These are phyloP conservation scores for Maudiozyma barnettii DNA, from an alignment of 805 yeast genomes.

Conservation along the genomic window DNA sequence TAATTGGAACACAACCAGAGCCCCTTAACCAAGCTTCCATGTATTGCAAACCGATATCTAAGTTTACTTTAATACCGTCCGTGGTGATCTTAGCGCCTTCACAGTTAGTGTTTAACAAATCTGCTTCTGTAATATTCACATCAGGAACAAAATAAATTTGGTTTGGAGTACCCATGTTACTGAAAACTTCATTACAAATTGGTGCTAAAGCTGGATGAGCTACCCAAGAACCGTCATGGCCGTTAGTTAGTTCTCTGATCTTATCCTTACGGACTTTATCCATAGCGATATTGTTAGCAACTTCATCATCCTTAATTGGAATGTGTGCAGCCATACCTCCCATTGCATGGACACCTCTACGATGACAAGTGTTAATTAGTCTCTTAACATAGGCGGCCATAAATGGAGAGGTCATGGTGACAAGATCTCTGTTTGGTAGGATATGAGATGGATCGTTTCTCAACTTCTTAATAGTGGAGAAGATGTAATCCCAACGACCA, in stretches of 20 bases:
- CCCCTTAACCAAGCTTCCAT: conserved; percentile 85
- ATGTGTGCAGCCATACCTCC: conserved; percentile 90
- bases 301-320: conserved; percentile 64
- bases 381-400: conserved; percentile 71
- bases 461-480: conserved; percentile 66
- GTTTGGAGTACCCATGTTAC: conserved; percentile 76
- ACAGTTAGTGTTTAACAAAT: conserved; percentile 56
- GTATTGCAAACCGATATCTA: conserved; percentile 68
- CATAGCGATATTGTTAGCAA: conserved; percentile 57
- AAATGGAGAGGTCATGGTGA: conserved; percentile 73
- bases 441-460: conserved; percentile 58
- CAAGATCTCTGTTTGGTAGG: conserved; percentile 69
- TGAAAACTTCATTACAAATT: conserved; percentile 62
- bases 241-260: conserved; percentile 64
- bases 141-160: conserved; percentile 49
- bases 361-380: conserved; percentile 64
- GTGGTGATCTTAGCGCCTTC: conserved; percentile 56
- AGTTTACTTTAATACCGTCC: conserved; percentile 61
- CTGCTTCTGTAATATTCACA: conserved; percentile 31
- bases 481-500: conserved; percentile 86
- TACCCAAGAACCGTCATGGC: conserved; percentile 86
- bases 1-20: conserved; percentile 78
- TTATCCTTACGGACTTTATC: conserved; percentile 67
- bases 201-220: conserved; percentile 82
- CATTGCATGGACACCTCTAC: conserved; percentile 76